Conservation (phyloP, 441 rosid species). For the Syzygium malaccense region DNA sequence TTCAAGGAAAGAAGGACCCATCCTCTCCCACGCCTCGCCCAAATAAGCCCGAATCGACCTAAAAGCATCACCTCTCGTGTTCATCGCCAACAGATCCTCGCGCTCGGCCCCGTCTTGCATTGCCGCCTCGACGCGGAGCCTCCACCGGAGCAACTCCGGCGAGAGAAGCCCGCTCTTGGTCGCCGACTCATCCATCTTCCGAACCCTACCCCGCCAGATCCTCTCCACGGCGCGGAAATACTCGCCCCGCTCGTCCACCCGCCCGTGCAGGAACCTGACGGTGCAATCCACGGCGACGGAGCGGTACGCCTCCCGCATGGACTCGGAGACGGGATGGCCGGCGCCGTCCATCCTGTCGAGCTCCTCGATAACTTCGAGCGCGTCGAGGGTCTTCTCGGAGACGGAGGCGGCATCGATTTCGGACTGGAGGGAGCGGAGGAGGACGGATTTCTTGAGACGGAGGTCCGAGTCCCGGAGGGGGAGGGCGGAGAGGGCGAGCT, state of each 20-base stretch:
- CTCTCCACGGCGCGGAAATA: constrained; percentile 22
- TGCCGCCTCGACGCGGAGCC: constrained; percentile 27
- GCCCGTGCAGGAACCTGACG: constrained; percentile 21
- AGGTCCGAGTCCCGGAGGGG: constrained; percentile 10
- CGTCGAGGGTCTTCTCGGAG: constrained; percentile 42
- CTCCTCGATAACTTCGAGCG: constrained; percentile 35
- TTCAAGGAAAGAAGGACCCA: constrained; percentile 32
- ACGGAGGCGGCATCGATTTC: constrained; percentile 26
- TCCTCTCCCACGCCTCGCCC: constrained; percentile 20
- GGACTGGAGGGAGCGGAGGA: constrained; percentile 35
- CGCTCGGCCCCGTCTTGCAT: constrained; percentile 9
- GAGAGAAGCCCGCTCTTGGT: constrained; percentile 20
- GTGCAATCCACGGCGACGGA: constrained; percentile 53
- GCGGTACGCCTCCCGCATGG: constrained; percentile 46
- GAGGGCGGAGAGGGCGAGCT: constrained; percentile 15
- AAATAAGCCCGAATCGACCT: constrained; percentile 22
- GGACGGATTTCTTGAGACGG: constrained; percentile 32
- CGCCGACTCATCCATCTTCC: constrained; percentile 7
- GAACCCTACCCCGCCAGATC: constrained; percentile 32
- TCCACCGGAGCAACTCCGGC: constrained; percentile 17
- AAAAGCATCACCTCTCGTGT: constrained; percentile 17
- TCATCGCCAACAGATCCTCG: constrained; percentile 13
- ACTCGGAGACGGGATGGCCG: constrained; percentile 8
- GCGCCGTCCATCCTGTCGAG: constrained; percentile 14
- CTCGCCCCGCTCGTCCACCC: not conserved